Base-by-base conservation (phyloP, 2,329 filamentous ascomycete species). In the Penicillium decumbens region DNA sequence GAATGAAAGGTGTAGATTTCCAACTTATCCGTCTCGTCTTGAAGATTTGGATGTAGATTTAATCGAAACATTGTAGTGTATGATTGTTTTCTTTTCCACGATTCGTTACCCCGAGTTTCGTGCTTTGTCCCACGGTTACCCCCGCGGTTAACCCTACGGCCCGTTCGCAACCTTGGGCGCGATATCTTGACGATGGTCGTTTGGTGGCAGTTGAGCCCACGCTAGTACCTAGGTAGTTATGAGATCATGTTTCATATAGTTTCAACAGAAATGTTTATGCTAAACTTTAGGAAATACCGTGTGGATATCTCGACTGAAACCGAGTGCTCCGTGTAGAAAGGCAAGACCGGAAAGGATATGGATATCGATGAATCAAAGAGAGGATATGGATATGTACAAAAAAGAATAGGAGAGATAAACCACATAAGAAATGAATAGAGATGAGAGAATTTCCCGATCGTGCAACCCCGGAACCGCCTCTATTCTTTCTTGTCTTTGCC, bases 401-500 rank as follows among this genome's bases (percentile, higher is more conserved):
- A 54, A 43, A 29, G 28, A 27, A 43, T 23, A 43, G 44, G 39
- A 37, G 42, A 49, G 47, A 30, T 42, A 38, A 7, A 20, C 37
- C n/a, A 18, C 9, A 32, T 15, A 37, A 37, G 33, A 42, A 23
- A 43, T 6, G 18, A 33, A 9, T 13, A 23, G 18, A 15, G 18
- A 35, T 20, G 27, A 29, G 33, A 9, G 18, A 18, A 2, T 37
- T 3, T 20, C 18, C 33, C 33, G 1, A 37, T 10, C 27, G 10
- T 12, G 33, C 18, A 37, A 12, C 15, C 13, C 15, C 23, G 35
- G 9, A 6, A 27, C 15, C 30, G 12, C 24, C 8, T 37, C 54
- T 45, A 60, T 24, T 61, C 58, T 42, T 58, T 58, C 51, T 61
- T 61, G 20, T 57, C 47, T 43, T 55, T 57, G 9, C 51, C 51